Conservation (phyloP, 2,329 filamentous ascomycete species). For the Fusarium chuoi region DNA sequence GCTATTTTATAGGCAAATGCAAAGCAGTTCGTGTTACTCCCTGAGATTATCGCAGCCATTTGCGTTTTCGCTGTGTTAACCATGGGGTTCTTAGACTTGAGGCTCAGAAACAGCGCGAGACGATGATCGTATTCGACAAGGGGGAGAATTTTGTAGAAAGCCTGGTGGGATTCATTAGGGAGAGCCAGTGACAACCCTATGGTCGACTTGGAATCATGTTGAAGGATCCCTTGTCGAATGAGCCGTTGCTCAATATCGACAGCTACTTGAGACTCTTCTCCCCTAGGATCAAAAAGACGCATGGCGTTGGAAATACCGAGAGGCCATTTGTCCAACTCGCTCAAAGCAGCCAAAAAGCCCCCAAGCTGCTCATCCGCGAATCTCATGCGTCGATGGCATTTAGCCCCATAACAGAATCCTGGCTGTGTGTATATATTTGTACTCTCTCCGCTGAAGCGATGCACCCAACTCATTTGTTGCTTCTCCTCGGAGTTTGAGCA, state of each 20-base stretch:
- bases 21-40: not conserved
- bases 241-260: not conserved
- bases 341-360: not conserved
- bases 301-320: not conserved
- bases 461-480: not conserved
- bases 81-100: not conserved
- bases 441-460: not conserved
- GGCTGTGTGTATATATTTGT: not conserved
- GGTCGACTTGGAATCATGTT: not conserved
- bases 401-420: not conserved
- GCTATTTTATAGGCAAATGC: not conserved
- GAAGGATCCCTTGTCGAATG: not conserved
- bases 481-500: not conserved
- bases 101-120: not conserved
- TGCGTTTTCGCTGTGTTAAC: not conserved
- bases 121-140: not conserved
- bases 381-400: not conserved
- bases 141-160: not conserved
- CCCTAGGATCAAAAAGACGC: not conserved
- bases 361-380: not conserved
- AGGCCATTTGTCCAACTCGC: not conserved
- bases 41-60: not conserved
- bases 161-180: not conserved
- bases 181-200: not conserved
- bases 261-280: not conserved